Percentiles rank a stretch among this genome's conserved stretches.
Conservation (phyloP, 805 yeast genomes). For the Metschnikowia orientalis region DNA sequence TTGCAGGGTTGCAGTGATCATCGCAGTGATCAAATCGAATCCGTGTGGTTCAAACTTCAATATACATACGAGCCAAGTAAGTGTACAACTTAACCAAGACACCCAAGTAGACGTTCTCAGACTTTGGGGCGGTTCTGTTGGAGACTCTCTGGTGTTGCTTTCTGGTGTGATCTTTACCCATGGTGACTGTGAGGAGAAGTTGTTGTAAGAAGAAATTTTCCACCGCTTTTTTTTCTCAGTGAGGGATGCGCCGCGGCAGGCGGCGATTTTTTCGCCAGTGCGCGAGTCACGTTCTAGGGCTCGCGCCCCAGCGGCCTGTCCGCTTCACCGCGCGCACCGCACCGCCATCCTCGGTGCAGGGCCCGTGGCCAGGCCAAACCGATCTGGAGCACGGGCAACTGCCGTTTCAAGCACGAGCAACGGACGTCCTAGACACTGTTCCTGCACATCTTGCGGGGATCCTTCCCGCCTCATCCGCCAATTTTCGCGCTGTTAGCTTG, state of each 20-base stretch:
- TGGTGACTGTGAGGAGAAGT: conserved; percentile 27
- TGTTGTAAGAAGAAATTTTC: conserved; percentile 5
- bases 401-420: too few relatives aligned
- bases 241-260: not conserved
- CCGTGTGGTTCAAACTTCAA: conserved; percentile 5
- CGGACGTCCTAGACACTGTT: too few relatives aligned
- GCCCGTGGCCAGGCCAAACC: too few relatives aligned
- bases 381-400: too few relatives aligned
- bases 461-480: too few relatives aligned
- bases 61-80: conserved; percentile 96
- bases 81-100: conserved; percentile 97
- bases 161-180: conserved; percentile 97
- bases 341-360: too few relatives aligned
- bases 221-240: conserved; percentile 9
- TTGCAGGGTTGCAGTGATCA: conserved; percentile 3
- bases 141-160: conserved; percentile 95
- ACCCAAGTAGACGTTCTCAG: conserved; percentile 98
- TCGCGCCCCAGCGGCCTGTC: not conserved
- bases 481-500: too few relatives aligned
- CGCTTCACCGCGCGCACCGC: too few relatives aligned
- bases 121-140: conserved; percentile 99
- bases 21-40: conserved; percentile 3
- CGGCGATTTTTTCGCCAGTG: not conserved
- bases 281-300: conserved; percentile 1
- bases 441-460: too few relatives aligned